Percentiles rank a stretch among this genome's conserved stretches.
These are phyloP conservation scores for Debaryomyces subglobosus DNA, from an alignment of 1,139 yeast species.

Conservation along the genomic window DNA sequence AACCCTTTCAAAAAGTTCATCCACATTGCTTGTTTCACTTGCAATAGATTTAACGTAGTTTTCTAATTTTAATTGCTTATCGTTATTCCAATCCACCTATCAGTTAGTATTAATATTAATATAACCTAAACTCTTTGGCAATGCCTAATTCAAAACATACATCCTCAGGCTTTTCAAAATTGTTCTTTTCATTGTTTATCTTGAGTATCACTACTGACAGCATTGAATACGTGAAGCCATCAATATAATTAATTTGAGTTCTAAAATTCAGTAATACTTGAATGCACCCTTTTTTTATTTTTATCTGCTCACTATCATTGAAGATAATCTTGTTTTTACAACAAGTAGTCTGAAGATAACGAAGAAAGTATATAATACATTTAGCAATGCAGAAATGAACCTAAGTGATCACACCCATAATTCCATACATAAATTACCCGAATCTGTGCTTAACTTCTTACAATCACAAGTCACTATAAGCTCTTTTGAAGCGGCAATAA, in stretches of 20 bases:
- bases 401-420: background rate
- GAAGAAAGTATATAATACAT: background rate
- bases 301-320: background rate
- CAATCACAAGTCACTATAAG: conserved; percentile 16
- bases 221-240: conserved; percentile 4
- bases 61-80: conserved; percentile 20
- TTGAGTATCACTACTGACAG: conserved; percentile 12
- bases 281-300: background rate
- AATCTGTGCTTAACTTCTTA: conserved; percentile 14
- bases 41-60: conserved; percentile 14
- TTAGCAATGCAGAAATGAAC: background rate
- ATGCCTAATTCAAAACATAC: conserved; percentile 3
- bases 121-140: background rate
- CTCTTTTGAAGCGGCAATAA: conserved; percentile 48
- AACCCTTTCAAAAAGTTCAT: conserved; percentile 20
- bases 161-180: conserved; percentile 2
- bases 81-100: conserved; percentile 24
- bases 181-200: conserved; percentile 3
- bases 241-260: background rate
- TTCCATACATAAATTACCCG: conserved; percentile 14
- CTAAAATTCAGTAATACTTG: background rate
- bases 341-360: background rate
- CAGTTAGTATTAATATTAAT: conserved; percentile 6
- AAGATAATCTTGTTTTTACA: background rate
- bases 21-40: background rate